These are phyloP conservation scores for Roridomyces roridus DNA, from an alignment of 768 basidiomycete species.

Conservation along the genomic window DNA sequence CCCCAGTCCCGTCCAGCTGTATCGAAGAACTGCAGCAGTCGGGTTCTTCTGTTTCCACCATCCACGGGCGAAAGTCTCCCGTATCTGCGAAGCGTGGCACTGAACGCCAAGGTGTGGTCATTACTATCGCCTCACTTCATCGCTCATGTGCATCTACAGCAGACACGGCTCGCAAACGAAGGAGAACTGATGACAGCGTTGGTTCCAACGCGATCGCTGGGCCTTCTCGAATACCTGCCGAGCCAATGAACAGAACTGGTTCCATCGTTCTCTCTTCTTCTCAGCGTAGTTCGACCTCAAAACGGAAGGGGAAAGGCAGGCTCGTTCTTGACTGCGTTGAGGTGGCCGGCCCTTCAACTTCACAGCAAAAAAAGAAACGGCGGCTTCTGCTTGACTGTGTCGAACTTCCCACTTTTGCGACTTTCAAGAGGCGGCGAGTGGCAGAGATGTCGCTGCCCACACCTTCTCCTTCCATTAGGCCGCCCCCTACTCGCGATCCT, in stretches of 20 bases:
- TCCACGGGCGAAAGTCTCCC: background rate
- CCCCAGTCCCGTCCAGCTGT: slow-evolving; percentile 23
- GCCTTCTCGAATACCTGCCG: slow-evolving; percentile 22
- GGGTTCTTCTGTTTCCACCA: slow-evolving; percentile 3
- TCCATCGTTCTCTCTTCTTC: slow-evolving; percentile 29
- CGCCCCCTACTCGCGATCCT: slow-evolving; percentile 6
- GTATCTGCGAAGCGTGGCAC: slow-evolving; percentile 6
- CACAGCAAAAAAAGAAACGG: slow-evolving; percentile 23
- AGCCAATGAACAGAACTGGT: slow-evolving; percentile 25
- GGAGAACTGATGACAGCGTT: background rate
- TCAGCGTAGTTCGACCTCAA: slow-evolving; percentile 22
- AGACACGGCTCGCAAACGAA: background rate
- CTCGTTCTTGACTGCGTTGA: slow-evolving; percentile 35
- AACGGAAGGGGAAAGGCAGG: slow-evolving; percentile 20
- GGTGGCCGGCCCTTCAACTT: too few species aligned
- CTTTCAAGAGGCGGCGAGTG: background rate
- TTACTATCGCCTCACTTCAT: background rate
- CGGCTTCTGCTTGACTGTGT: slow-evolving; percentile 34
- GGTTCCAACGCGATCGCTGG: slow-evolving; percentile 16
- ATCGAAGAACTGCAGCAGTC: slow-evolving; percentile 1
- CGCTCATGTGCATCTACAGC: background rate
- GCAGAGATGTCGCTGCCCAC: slow-evolving; percentile 23
- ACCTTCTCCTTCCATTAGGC: slow-evolving; percentile 26
- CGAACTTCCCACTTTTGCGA: slow-evolving; percentile 31
- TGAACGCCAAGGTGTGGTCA: background rate